These are phyloP conservation scores for Kodamaea alishanica DNA, from an alignment of 1,139 yeast species.

Conservation along the genomic window DNA sequence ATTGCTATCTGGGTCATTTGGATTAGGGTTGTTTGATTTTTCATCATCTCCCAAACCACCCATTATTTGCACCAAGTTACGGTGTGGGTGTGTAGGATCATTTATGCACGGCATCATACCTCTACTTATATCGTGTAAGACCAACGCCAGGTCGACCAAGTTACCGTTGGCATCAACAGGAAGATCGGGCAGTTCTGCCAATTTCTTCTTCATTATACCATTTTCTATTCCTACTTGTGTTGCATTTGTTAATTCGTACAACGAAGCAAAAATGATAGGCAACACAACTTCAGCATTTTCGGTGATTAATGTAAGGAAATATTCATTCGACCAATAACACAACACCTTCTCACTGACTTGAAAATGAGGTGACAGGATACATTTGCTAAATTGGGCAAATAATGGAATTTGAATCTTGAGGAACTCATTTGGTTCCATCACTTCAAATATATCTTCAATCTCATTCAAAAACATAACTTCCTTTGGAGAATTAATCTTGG, in stretches of 20 bases:
- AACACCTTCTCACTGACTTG: conserved; percentile 96
- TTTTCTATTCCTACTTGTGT: conserved; percentile 50
- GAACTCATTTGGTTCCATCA: conserved; percentile 91
- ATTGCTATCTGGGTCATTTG: conserved; percentile 20
- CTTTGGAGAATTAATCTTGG: conserved; percentile 90
- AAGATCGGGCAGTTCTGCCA: conserved; percentile 38
- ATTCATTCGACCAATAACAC: conserved; percentile 93
- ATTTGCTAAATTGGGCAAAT: conserved; percentile 89
- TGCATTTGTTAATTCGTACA: conserved; percentile 72
- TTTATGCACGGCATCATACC: conserved; percentile 19
- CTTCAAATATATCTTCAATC: conserved; percentile 94
- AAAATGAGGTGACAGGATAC: conserved; percentile 93
- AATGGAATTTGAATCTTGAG: conserved; percentile 89
- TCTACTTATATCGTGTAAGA: conserved; percentile 23
- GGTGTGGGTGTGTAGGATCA: conserved; percentile 19
- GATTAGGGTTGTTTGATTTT: conserved; percentile 5
- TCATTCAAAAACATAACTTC: conserved; percentile 95
- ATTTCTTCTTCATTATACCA: conserved; percentile 45
- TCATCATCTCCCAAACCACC: conserved; percentile 7
- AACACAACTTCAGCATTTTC: conserved; percentile 89
- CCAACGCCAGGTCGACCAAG: conserved; percentile 39
- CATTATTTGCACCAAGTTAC: conserved; percentile 15
- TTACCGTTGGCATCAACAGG: conserved; percentile 48
- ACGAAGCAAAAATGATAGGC: conserved; percentile 87
- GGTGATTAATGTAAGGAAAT: conserved; percentile 82